Evolutionary conservation across 129 eudicot genomes (phyloP), one percentile per base, ranked within the genome.

Genomic region (Flaveria sonorensis): DNA sequence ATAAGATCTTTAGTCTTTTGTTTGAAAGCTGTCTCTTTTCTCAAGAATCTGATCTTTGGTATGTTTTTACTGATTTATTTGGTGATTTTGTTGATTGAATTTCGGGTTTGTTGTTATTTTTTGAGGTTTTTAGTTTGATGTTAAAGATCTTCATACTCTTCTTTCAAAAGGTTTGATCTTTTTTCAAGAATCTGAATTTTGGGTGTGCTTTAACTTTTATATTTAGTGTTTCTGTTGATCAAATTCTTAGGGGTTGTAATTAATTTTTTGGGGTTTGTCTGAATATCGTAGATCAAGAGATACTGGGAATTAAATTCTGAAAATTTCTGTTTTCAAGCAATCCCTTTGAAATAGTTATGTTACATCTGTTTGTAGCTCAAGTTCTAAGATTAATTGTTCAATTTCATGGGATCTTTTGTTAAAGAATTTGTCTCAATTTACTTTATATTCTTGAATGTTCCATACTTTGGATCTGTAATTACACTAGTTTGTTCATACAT

Each of bases 31-130:
- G 59, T 47, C 4, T 64, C 43, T 64, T 16, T 15, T n/a, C 39
- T 28, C 36, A 71, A 71, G 75, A 71, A 51, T 71, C 28, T 50
- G n/a, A 71, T 3, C 52, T 52, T 71, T 12, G 75, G 75, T 71
- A 3, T 51, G 45, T 71, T 51, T 18, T 36, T 30, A 53, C 11
- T 72, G 50, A 8, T 36, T 32, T 53, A 7, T 72, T 11, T 32
- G 55, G 64, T 36, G 50, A 53, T 18, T 19, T 9, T 28, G 30
- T 36, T 36, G 14, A 62, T 60, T 26, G 1, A 16, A 45, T 61
- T 26, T 6, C 16, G 70, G 28, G 51, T 55, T 72, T 39, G 79
- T 61, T 15, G 71, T 60, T 16, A 74, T 2, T 1, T 24, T 62
- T 59, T 57, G 20, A 8, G 15, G 36, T 18, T 45, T 74, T 24